Base-by-base conservation (phyloP, 1,284 basidiomycete genomes). In the Melampsora americana region DNA sequence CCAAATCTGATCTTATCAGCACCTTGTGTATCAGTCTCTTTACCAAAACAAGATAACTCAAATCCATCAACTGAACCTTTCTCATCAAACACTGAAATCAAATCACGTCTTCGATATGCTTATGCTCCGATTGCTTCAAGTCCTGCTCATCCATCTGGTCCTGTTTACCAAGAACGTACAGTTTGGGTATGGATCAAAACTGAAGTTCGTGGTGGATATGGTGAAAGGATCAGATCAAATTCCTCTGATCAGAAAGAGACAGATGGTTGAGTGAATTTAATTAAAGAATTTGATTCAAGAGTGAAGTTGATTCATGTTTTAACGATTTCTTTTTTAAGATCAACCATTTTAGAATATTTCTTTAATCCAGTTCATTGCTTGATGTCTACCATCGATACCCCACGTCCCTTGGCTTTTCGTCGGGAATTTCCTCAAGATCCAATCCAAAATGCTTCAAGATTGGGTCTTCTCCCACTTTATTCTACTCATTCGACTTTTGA, bases 131-230 rank as follows among this genome's bases (percentile, higher is more conserved):
- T 72, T 53, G 61, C 69, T 48, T 72, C 61, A 12, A 64, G 60
- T 32, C 61, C 60, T 48, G 62, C 69, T n/a, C 59, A 72, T 65
- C 69, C 69, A 23, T 65, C 61, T 35, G 60, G 60, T 16, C 23
- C 44, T 14, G 69, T 72, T 46, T 30, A 65, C 46, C n/a, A 65
- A 72, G 69, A 61, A 39, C 69, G 61, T 48, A 65, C 69, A 18
- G 50, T 72, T 26, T 72, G 59, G 69, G 61, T 65, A n/a, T 72
- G 69, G 69, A 62, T 64, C 16, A 61, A 72, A 53, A 72, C 50
- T 12, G 60, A 72, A 65, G 60, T 72, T 16, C 60, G 39, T 26
- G 59, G 60, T 48, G 69, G 69, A 46, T 72, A 64, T 32, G 69
- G 69, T 61, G 69, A 70, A 61, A 56, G 69, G 16, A 60, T 61